A percentile compares a stretch with the other conserved stretches of the same genome.
phyloP scores from a whole-genome alignment of 2,329 filamentous ascomycete species.

The Trichoderma sp. region DNA sequence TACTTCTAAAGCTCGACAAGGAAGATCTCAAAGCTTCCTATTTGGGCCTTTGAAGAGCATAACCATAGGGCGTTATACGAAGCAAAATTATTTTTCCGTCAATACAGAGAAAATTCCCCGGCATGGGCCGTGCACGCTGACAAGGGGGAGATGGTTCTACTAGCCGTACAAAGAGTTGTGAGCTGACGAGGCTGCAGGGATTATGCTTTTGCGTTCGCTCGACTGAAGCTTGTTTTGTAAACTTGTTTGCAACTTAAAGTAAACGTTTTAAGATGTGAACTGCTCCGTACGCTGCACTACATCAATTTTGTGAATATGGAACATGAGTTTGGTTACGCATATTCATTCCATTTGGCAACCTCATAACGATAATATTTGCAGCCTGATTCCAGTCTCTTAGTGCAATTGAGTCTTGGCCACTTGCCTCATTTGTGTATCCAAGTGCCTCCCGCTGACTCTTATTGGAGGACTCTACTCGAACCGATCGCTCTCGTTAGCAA shows the following conservation, averaged over 20 bases:
- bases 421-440: background rate
- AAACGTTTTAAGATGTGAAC: accelerated
- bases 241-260: background rate
- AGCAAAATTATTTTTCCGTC: constrained; percentile 23
- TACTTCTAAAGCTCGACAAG: background rate
- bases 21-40: constrained; percentile 21
- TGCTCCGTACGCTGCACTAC: accelerated
- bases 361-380: background rate
- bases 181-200: background rate
- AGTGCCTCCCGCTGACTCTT: background rate
- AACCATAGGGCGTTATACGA: constrained; percentile 15
- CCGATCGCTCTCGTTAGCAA: background rate
- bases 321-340: background rate
- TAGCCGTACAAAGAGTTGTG: background rate
- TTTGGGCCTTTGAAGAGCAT: background rate
- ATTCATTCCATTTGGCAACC: background rate
- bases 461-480: background rate
- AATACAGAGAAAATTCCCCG: background rate
- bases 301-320: background rate
- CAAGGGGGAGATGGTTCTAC: background rate
- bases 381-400: background rate
- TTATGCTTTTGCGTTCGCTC: background rate
- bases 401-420: background rate
- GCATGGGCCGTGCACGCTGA: constrained; percentile 1
- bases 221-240: background rate